These are phyloP conservation scores for Chlamydomonas asymmetrica DNA, from an alignment of 139 green algal genomes.

Conservation along the genomic window DNA sequence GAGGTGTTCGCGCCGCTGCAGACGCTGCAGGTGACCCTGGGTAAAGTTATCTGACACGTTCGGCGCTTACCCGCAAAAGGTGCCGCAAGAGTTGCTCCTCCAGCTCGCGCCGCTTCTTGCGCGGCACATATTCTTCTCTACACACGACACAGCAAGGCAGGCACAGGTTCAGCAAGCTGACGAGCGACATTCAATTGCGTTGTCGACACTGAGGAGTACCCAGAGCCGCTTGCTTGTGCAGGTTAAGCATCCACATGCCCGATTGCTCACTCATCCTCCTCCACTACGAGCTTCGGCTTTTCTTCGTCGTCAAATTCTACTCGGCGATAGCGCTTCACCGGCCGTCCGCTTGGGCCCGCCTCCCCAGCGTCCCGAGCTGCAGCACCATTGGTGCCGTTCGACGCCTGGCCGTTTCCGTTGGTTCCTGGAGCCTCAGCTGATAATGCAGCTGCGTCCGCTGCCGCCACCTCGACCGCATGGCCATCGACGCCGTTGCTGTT, in stretches of 20 bases:
- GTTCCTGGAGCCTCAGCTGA: too few species aligned
- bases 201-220: neutral
- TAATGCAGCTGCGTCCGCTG: too few species aligned
- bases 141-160: neutral
- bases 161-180: too few species aligned
- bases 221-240: neutral
- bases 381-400: too few species aligned
- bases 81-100: conserved; percentile 65
- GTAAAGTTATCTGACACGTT: neutral
- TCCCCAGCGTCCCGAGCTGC: too few species aligned
- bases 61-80: conserved; percentile 48
- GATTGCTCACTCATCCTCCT: conserved; percentile 37
- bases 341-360: neutral
- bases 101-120: conserved; percentile 77
- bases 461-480: too few species aligned
- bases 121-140: conserved; percentile 84
- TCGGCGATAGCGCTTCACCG: conserved; percentile 63
- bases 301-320: conserved; percentile 72
- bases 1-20: neutral
- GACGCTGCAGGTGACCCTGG: neutral
- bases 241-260: neutral
- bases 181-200: neutral
- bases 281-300: conserved; percentile 27
- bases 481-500: too few species aligned
- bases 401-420: too few species aligned